Conservation (phyloP, 2,329 filamentous ascomycete genomes). For the Botrytis squamosa region DNA sequence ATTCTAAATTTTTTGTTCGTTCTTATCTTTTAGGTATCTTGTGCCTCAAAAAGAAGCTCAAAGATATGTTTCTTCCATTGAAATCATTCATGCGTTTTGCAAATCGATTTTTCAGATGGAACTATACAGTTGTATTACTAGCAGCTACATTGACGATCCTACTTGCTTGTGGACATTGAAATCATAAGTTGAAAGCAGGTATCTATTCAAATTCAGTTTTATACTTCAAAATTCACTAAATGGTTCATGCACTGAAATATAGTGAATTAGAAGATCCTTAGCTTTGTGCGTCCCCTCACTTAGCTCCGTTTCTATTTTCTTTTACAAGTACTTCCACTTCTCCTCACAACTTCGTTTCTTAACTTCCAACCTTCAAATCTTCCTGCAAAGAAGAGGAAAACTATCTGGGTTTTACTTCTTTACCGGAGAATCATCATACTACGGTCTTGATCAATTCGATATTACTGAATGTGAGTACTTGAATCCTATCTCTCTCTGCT, state of each 20-base stretch:
- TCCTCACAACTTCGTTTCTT: not conserved
- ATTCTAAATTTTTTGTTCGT: not conserved
- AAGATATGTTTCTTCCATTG: no score
- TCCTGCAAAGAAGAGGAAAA: not conserved
- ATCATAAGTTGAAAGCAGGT: not conserved
- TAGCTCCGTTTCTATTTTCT: accelerated
- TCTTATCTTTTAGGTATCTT: not conserved
- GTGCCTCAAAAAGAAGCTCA: not conserved
- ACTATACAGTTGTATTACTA: not conserved
- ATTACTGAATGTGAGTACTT: not conserved
- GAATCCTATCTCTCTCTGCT: not conserved
- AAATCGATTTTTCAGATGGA: not conserved
- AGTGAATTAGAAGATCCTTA: not conserved
- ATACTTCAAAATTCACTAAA: not conserved
- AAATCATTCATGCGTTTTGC: not conserved
- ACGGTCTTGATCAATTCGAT: not conserved
- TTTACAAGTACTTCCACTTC: not conserved
- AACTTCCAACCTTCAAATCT: not conserved
- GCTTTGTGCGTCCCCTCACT: not conserved
- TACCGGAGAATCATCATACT: not conserved
- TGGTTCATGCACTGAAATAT: not conserved
- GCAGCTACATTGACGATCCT: not conserved
- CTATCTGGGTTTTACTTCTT: not conserved
- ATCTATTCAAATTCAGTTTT: not conserved
- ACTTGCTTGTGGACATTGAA: not conserved